Conservation (phyloP, 83 land plant genomes). For the Thuja plicata region DNA sequence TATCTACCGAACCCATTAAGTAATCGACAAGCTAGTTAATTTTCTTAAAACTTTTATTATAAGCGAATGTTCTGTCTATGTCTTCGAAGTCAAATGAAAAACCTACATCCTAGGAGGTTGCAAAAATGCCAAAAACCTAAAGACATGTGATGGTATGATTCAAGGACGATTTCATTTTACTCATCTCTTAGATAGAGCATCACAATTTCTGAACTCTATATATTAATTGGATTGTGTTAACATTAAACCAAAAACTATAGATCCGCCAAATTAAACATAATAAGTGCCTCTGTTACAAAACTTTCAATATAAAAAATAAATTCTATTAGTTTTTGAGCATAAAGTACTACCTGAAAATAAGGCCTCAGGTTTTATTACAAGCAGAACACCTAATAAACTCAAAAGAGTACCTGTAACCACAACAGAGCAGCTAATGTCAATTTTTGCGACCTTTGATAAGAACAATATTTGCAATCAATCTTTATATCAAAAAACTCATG, state of each 20-base stretch:
- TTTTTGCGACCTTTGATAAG: neutral
- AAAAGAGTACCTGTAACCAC: constrained; percentile 10
- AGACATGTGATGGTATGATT: neutral
- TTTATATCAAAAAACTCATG: neutral
- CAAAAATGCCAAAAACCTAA: neutral
- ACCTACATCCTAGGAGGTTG: neutral
- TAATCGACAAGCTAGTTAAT: neutral
- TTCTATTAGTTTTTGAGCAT: neutral
- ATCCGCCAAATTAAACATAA: neutral
- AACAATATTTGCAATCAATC: neutral
- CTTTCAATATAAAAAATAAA: neutral
- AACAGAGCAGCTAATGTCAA: neutral
- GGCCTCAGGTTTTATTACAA: constrained; percentile 8
- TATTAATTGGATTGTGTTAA: neutral
- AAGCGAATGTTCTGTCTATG: neutral
- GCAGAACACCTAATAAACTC: constrained; percentile 11
- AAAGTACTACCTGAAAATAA: constrained; percentile 10
- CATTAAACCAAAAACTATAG: neutral
- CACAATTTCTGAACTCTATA: neutral
- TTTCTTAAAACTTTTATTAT: neutral
- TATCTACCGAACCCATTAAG: neutral
- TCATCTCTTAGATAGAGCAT: neutral
- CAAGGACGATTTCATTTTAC: neutral
- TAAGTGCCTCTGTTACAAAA: neutral
- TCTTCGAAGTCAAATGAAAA: neutral